phyloP scores from a whole-genome alignment of 345 rosid genomes.

The Citrus sp. region DNA sequence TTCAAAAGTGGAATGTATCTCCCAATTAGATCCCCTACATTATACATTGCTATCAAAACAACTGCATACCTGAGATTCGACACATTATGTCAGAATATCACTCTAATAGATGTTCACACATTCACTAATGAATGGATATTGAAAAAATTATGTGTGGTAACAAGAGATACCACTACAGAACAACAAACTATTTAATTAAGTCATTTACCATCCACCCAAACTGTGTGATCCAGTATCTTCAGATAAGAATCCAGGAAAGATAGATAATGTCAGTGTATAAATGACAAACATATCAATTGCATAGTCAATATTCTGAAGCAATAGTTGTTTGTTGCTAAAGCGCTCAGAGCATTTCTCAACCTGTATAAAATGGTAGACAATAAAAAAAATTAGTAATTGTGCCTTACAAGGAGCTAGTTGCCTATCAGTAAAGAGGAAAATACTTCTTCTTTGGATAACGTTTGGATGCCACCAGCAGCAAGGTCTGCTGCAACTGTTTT shows the following conservation, averaged over 20 bases:
- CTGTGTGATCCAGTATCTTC: slow-evolving; percentile 79
- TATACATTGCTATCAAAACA: slow-evolving; percentile 69
- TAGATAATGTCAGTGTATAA: slow-evolving; percentile 59
- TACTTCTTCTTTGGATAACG: slow-evolving; percentile 23
- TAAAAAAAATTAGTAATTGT: not conserved
- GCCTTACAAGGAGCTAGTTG: not conserved
- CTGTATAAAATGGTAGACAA: slow-evolving; percentile 7
- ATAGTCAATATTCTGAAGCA: slow-evolving; percentile 55
- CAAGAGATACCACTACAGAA: not conserved
- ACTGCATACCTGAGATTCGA: slow-evolving; percentile 60
- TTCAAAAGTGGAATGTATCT: slow-evolving; percentile 58
- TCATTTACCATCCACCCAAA: slow-evolving; percentile 62
- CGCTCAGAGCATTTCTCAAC: slow-evolving; percentile 31
- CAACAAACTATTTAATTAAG: not conserved
- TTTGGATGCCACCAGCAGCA: slow-evolving; percentile 70
- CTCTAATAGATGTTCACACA: not conserved
- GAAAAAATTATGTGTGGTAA: not conserved
- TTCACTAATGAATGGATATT: not conserved
- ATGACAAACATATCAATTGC: slow-evolving; percentile 56
- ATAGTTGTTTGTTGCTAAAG: slow-evolving; percentile 47
- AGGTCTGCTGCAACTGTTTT: slow-evolving; percentile 77
- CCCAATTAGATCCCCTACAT: slow-evolving; percentile 58
- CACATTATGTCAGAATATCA: not conserved
- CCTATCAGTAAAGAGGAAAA: not conserved
- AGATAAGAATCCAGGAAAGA: slow-evolving; percentile 84